Evolutionary conservation across 306 rosid genomes (phyloP), one percentile per base, ranked within the genome.

Genomic region (Vicia villosa): DNA sequence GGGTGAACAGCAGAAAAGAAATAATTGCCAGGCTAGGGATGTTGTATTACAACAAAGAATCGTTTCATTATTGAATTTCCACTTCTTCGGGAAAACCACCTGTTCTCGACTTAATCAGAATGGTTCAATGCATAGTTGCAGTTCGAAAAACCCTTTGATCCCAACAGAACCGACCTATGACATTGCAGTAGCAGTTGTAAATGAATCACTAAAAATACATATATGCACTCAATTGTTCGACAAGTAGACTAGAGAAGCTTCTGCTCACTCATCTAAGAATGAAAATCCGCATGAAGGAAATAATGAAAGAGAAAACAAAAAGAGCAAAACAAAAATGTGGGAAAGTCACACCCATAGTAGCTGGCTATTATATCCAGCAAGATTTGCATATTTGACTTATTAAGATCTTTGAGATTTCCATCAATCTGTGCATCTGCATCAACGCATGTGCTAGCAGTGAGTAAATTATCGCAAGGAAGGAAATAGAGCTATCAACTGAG

Each of bases 41-140:
- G 66, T 20, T 70, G 42, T 40, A 77, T 66, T 77, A 83, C 87
- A 81, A 72, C 47, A 85, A 88, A 85, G 90, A 88, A 88, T 88
- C 26, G 62, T 84, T 66, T 81, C 68, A 73, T 79, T 14, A 56
- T 42, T 81, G 79, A 26, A 72, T 82, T 72, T 81, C 40, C 70
- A 69, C 65, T 66, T 70, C 76, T 64, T 77, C 56, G 3, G 28
- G 14, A 42, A 40, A 80, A 70, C 28, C 46, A 41, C 72, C 76
- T 81, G 52, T 74, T 77, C 68, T n/a, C 28, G 61, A 77, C 45
- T 74, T 72, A 72, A 76, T 73, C 68, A 60, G 72, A 63, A 63
- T 40, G 67, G 49, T 37, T 63, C 69, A 66, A 67, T 22, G 69
- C 77, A 74, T 72, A 15, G 47, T 68, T 43, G 73, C 88, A 83